Base-by-base conservation (phyloP, 768 basidiomycete species). In the Trametes sanguinea region DNA sequence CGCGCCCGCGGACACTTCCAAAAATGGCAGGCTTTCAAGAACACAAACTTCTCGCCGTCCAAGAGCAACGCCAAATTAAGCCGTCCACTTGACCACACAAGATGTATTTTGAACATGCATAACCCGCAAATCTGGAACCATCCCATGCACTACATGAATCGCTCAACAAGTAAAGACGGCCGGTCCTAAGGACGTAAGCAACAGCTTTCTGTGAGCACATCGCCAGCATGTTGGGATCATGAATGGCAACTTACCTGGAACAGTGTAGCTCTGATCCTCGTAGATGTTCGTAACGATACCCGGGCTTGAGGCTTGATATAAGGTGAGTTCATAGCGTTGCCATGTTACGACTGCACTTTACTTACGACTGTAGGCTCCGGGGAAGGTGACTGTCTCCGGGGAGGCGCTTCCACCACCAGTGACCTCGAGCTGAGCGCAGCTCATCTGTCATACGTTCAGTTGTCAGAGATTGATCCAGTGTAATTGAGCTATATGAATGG, bases 351-450 rank as follows among this genome's bases (percentile, higher is more conserved):
- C 22, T 22, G 22, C 22, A 22, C 8, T 42, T 32, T 7, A 55
- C 67, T 40, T 35, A 71, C 75, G 67, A 10, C 51, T 54, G 71
- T 80, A 80, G 6, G 75, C 73, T 22, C 75, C 75, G 6, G 75
- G 75, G 70, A 76, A 71, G 57, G 65, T 68, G 37, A 76, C 75
- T 13, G 73, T 74, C 22, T 69, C 61, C 0, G 75, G 74, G n/a
- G 32, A 48, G 3, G 71, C 61, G 51, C 56, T 64, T 7, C 73
- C 74, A 2, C 75, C 75, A 17, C 73, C 74, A 8, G 74, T 74
- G 56, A 77, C 71, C 43, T 71, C 57, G 43, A 77, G 68, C 57
- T 77, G 76, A 11, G 74, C 76, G 50, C 76, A 76, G 63, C 76
- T 75, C 74, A 76, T 72, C 72, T 72, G 37, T 10, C 1, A 30